phyloP scores from a whole-genome alignment of 768 basidiomycete genomes.

The Trametes punicea region DNA sequence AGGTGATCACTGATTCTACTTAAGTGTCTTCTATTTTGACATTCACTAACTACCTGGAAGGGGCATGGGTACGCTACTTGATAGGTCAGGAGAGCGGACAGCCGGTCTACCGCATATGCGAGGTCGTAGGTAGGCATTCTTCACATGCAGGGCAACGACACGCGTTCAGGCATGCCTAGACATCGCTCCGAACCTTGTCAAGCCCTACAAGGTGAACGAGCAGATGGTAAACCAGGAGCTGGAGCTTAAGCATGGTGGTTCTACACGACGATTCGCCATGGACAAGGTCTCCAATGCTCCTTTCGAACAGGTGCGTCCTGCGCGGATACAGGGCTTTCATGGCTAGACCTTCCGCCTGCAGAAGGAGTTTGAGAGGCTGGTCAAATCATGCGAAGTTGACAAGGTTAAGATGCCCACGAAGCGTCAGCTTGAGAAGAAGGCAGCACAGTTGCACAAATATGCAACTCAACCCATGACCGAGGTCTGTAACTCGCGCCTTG shows the following conservation, averaged over 20 bases:
- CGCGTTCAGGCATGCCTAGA: slow-evolving; percentile 34
- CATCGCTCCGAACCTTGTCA: slow-evolving; percentile 48
- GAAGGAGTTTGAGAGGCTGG: slow-evolving; percentile 72
- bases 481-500: slow-evolving; percentile 38
- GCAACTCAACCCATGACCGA: slow-evolving; percentile 70
- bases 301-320: slow-evolving; percentile 55
- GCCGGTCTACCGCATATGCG: slow-evolving; percentile 78
- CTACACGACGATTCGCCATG: slow-evolving; percentile 62
- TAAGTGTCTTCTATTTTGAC: not conserved
- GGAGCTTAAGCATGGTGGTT: slow-evolving; percentile 75
- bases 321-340: not conserved
- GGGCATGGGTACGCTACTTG: slow-evolving; percentile 82
- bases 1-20: slow-evolving; percentile 45
- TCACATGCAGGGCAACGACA: not conserved
- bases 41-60: slow-evolving; percentile 36
- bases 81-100: slow-evolving; percentile 53
- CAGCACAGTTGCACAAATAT: slow-evolving; percentile 56
- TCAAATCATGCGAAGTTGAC: slow-evolving; percentile 42
- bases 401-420: slow-evolving; percentile 66
- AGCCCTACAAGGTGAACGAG: slow-evolving; percentile 73
- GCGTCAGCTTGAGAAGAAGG: slow-evolving; percentile 63
- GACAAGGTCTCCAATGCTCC: slow-evolving; percentile 80
- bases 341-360: slow-evolving; percentile 29
- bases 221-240: slow-evolving; percentile 61
- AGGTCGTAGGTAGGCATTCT: slow-evolving; percentile 61